Evolutionary conservation across 805 yeast genomes (phyloP), one percentile per base, ranked within the genome.

Genomic region (Pichia exigua): DNA sequence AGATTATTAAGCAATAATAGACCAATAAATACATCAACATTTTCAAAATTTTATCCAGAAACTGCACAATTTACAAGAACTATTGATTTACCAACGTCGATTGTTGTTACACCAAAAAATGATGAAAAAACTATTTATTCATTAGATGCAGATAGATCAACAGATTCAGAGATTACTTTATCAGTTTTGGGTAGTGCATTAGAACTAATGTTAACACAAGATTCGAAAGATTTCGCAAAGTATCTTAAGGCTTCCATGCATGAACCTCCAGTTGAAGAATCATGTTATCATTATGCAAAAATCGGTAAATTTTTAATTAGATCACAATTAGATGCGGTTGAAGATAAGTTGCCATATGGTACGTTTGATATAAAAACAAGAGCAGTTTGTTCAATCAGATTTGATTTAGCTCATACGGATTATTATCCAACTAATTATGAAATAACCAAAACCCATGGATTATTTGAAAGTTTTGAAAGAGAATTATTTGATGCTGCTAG

Each of bases 321-420:
- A 57, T 92, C 98, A 0, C 98, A 92, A 66, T 73, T 94, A 45
- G 99, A 92, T 67, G 89, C 97, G 53, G 72, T 74, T 54, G 91
- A 89, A 65, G 65, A 73, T 0, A 69, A 87, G 39, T 71, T 94
- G 39, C 97, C 97, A 0, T 82, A 85, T 4, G 97, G 97, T 0
- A 83, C 90, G 0, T 92, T 94, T 73, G 99, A 92, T 67, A 69
- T 92, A 52, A 92, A 92, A 61, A 87, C 97, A 0, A 72, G 99
- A 55, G 98, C 97, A 0, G 95, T 86, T 0, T 82, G 89, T 52
- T 87, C 96, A 0, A 81, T 92, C 0, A 73, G 98, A 44, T 80
- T 85, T 64, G 96, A 92, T 67, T 66, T 84, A 42, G 69, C 73
- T n/a, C 78, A 80, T 60, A 65, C 65, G 2, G 72, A 76, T 47